Percentiles rank a stretch among this genome's conserved stretches.
Conservation (phyloP, 1,284 basidiomycete genomes). For the Ustilago nuda region DNA sequence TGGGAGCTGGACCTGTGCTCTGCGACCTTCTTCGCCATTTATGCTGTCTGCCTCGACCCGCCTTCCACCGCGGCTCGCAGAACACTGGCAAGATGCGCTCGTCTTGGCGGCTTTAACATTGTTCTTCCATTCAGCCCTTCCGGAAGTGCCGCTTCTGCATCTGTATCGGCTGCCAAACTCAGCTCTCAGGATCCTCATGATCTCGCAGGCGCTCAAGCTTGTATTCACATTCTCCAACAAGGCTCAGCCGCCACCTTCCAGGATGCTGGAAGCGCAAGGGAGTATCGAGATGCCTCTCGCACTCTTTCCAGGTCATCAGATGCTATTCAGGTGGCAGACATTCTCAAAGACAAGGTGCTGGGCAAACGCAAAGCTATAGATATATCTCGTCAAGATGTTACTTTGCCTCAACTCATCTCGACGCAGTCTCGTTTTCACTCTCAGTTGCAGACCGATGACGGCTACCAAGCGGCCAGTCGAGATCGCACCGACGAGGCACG, state of each 20-base stretch:
- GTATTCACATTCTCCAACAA: conserved; percentile 60
- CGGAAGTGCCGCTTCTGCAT: conserved; percentile 37
- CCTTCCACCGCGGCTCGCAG: conserved; percentile 49
- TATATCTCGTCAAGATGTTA: not conserved
- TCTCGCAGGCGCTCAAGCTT: conserved; percentile 55
- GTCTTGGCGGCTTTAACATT: conserved; percentile 56
- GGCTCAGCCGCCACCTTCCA: conserved; percentile 54
- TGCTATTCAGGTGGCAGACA: conserved; percentile 47
- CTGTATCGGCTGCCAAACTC: conserved; percentile 33
- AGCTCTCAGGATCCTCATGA: conserved; percentile 45
- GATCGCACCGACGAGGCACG: conserved; percentile 48
- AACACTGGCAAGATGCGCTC: conserved; percentile 53
- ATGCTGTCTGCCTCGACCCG: conserved; percentile 54
- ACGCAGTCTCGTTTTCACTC: conserved; percentile 29
- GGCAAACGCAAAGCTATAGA: conserved; percentile 42
- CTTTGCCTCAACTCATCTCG: conserved; percentile 17
- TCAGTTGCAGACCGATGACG: conserved; percentile 55
- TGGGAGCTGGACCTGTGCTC: conserved; percentile 53
- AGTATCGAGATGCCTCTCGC: conserved; percentile 60
- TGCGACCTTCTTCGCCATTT: conserved; percentile 60
- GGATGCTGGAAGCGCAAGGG: conserved; percentile 55
- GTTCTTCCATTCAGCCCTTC: conserved; percentile 62
- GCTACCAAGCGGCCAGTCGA: conserved; percentile 47
- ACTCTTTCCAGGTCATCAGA: conserved; percentile 54
- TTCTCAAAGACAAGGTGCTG: conserved; percentile 29